A percentile compares a stretch with the other conserved stretches of the same genome.
phyloP scores from a whole-genome alignment of 2,329 filamentous ascomycete species.

The Gremmenia infestans region DNA sequence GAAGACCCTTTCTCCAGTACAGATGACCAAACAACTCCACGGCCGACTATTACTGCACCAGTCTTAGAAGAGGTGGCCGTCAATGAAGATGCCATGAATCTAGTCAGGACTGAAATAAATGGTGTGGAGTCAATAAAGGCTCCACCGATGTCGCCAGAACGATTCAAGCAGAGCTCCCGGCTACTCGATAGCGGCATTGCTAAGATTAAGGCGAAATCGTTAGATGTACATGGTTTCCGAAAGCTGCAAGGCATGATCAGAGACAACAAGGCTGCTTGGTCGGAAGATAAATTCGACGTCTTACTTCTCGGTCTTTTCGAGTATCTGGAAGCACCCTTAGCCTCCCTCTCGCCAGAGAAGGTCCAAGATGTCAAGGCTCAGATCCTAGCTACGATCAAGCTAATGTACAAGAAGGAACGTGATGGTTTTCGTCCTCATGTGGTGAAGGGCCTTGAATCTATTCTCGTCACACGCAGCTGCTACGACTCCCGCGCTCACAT shows the following conservation, averaged over 20 bases:
- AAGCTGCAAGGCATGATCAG: slow-evolving; percentile 71
- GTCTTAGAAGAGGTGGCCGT: slow-evolving; percentile 57
- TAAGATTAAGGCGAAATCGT: slow-evolving; percentile 63
- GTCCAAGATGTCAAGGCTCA: slow-evolving; percentile 69
- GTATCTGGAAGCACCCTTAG: slow-evolving; percentile 60
- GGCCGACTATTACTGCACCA: slow-evolving; percentile 40
- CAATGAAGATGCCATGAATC: slow-evolving; percentile 44
- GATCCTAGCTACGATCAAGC: slow-evolving; percentile 67
- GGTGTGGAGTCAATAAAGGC: slow-evolving; percentile 16
- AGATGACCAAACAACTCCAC: slow-evolving; percentile 42
- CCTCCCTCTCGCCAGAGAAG: slow-evolving; percentile 55
- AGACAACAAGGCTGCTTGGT: slow-evolving; percentile 58
- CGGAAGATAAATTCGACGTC: slow-evolving; percentile 63
- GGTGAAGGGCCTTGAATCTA: slow-evolving; percentile 59
- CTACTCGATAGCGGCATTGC: slow-evolving; percentile 70
- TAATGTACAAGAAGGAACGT: slow-evolving; percentile 64
- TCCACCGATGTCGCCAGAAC: slow-evolving; percentile 42
- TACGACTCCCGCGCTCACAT: slow-evolving; percentile 69
- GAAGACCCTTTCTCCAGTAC: slow-evolving; percentile 53
- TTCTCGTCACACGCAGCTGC: slow-evolving; percentile 58
- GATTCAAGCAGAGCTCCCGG: slow-evolving; percentile 51
- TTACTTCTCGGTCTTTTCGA: slow-evolving; percentile 64
- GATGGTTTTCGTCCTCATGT: slow-evolving; percentile 64
- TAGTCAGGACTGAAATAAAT: slow-evolving; percentile 18
- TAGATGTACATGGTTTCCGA: slow-evolving; percentile 79